Conservation (phyloP, 768 basidiomycete species). For the Roridomyces roridus region DNA sequence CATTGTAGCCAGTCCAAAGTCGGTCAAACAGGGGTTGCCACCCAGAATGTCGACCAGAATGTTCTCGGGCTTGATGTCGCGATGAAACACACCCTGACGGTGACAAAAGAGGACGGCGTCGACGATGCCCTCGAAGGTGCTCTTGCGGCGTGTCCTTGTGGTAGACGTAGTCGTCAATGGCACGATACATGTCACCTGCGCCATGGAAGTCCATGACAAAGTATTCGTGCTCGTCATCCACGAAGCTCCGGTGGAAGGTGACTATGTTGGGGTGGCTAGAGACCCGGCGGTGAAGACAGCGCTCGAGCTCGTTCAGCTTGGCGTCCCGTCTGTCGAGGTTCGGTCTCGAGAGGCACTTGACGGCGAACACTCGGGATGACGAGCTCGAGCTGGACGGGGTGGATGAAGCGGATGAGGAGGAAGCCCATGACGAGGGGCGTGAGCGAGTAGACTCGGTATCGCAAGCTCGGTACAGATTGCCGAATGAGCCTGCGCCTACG, state of each 20-base stretch:
- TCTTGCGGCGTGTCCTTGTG: constrained; percentile 47
- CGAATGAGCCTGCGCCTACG: constrained; percentile 15
- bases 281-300: constrained; percentile 40
- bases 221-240: constrained; percentile 54
- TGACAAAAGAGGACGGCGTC: constrained; percentile 64
- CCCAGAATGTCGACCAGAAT: constrained; percentile 50
- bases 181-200: constrained; percentile 53
- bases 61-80: constrained; percentile 49
- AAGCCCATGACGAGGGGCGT: not conserved
- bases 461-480: constrained; percentile 14
- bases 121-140: constrained; percentile 58
- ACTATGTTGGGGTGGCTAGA: constrained; percentile 47
- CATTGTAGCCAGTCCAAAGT: constrained; percentile 65
- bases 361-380: constrained; percentile 33
- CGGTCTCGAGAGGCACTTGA: constrained; percentile 57
- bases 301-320: constrained; percentile 55
- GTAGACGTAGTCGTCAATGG: constrained; percentile 48
- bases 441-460: not conserved
- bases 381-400: too few species aligned
- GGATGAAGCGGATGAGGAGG: too few species aligned
- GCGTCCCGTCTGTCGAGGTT: constrained; percentile 46
- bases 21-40: constrained; percentile 48
- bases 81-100: constrained; percentile 47
- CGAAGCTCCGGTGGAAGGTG: constrained; percentile 53
- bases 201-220: constrained; percentile 43